Percentiles rank a stretch among this genome's conserved stretches.
These are phyloP conservation scores for Epichloe glyceriae DNA, from an alignment of 2,329 filamentous ascomycete genomes.

Conservation along the genomic window DNA sequence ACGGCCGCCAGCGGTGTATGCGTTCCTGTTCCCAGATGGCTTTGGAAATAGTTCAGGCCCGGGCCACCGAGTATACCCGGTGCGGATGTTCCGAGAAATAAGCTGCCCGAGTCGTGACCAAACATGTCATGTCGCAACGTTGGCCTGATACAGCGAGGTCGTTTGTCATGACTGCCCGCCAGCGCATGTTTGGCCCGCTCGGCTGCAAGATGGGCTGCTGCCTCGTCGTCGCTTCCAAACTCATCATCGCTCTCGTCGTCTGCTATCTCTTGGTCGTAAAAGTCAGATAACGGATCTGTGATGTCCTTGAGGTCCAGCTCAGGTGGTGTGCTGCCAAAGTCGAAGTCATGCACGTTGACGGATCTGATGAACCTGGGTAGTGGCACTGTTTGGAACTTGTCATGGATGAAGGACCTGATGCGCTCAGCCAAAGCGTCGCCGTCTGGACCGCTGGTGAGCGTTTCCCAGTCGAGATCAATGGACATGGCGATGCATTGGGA, in stretches of 20 bases:
- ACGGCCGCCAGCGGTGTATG: constrained; percentile 71
- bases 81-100: constrained; percentile 46
- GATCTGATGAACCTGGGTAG: constrained; percentile 94
- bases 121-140: constrained; percentile 21
- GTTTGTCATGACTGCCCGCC: constrained; percentile 1
- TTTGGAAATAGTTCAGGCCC: constrained; percentile 73
- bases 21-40: constrained; percentile 62
- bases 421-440: constrained; percentile 70
- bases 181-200: constrained; percentile 2
- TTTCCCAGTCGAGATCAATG: constrained; percentile 94
- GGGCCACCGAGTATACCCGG: constrained; percentile 57
- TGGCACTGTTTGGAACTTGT: constrained; percentile 84
- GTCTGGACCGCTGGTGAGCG: constrained; percentile 78
- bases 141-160: constrained; percentile 17
- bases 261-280: constrained; percentile 73
- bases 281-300: constrained; percentile 87
- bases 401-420: constrained; percentile 88
- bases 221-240: constrained; percentile 15
- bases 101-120: constrained; percentile 36
- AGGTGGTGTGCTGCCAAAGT: constrained; percentile 74
- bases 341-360: constrained; percentile 86
- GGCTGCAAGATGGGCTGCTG: constrained; percentile 20
- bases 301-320: constrained; percentile 91
- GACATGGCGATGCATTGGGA: constrained; percentile 50
- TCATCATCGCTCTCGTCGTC: constrained; percentile 31